Conservation (phyloP, 441 rosid genomes). For the Dalechampia spathulata region DNA sequence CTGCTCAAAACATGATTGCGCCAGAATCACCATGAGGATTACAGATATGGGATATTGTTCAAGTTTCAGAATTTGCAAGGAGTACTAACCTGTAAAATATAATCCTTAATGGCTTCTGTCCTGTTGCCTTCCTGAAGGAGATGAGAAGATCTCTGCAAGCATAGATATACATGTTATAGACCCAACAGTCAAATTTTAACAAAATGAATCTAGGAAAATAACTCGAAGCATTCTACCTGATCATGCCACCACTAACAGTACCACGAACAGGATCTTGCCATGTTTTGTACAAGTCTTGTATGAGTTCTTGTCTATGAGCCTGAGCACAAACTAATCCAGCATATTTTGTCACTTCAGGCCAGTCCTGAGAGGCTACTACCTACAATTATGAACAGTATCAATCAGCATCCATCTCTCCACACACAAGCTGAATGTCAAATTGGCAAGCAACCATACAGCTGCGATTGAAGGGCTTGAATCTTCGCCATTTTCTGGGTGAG, state of each 20-base stretch:
- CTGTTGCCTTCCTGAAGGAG: conserved; percentile 92
- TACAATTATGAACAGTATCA: conserved; percentile 21
- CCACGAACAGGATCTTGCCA: conserved; percentile 99
- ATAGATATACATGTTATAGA: background rate
- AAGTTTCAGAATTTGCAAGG: too few species aligned
- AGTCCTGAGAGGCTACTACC: conserved; percentile 99
- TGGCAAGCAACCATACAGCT: conserved; percentile 43
- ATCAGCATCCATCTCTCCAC: conserved; percentile 15
- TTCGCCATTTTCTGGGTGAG: conserved; percentile 97
- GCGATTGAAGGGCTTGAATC: conserved; percentile 97
- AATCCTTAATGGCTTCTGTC: conserved; percentile 89
- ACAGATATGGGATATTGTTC: too few species aligned
- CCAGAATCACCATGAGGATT: background rate
- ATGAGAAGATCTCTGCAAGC: conserved; percentile 82
- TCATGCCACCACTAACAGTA: conserved; percentile 93
- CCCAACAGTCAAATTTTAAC: background rate
- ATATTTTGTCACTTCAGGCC: conserved; percentile 99
- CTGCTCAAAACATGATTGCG: conserved; percentile 26
- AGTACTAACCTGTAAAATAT: conserved; percentile 76
- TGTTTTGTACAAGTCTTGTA: conserved; percentile 89
- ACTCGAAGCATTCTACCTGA: conserved; percentile 75
- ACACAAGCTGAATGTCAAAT: background rate
- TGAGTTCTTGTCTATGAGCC: conserved; percentile 97
- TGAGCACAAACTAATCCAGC: conserved; percentile 99
- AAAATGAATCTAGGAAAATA: too few species aligned